Conservation (phyloP, 2,329 filamentous ascomycete genomes). For the Colletotrichum shisoi region DNA sequence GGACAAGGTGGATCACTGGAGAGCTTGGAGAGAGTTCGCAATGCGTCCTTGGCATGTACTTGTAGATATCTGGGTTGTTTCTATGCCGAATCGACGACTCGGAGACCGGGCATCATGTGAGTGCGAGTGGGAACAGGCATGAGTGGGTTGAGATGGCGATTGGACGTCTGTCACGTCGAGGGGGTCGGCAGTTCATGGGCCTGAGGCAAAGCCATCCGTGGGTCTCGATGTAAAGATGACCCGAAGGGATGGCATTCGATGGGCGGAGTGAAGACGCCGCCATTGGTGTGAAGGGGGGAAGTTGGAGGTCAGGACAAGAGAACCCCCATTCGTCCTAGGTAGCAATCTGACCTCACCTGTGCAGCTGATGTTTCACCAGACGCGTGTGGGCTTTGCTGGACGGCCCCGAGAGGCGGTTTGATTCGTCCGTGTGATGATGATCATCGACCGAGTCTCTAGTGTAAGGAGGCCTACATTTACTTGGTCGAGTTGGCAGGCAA, state of each 20-base stretch:
- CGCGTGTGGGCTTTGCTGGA: not conserved
- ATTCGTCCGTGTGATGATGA: not conserved
- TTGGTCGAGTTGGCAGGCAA: not conserved
- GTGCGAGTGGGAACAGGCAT: not conserved
- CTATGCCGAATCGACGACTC: slow-evolving; percentile 8
- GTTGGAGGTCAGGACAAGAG: not conserved
- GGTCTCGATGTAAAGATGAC: slow-evolving; percentile 35
- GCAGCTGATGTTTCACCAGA: not conserved
- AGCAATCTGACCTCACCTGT: not conserved
- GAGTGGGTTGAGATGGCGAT: slow-evolving; percentile 1
- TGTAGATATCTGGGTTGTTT: not conserved
- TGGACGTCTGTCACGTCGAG: not conserved
- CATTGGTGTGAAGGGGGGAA: not conserved
- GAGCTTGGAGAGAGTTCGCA: slow-evolving; percentile 17
- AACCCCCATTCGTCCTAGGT: not conserved
- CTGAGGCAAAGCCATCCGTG: not conserved
- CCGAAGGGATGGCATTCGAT: slow-evolving; percentile 26
- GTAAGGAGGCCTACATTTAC: not conserved
- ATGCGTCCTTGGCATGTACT: slow-evolving; percentile 19
- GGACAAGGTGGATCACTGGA: slow-evolving; percentile 25
- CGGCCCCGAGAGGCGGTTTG: not conserved
- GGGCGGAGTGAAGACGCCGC: not conserved
- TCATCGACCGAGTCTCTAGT: not conserved
- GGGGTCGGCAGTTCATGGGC: slow-evolving; percentile 3
- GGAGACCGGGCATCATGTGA: not conserved